Base-by-base conservation (phyloP, 129 eudicot species). In the Deinandra increscens region DNA sequence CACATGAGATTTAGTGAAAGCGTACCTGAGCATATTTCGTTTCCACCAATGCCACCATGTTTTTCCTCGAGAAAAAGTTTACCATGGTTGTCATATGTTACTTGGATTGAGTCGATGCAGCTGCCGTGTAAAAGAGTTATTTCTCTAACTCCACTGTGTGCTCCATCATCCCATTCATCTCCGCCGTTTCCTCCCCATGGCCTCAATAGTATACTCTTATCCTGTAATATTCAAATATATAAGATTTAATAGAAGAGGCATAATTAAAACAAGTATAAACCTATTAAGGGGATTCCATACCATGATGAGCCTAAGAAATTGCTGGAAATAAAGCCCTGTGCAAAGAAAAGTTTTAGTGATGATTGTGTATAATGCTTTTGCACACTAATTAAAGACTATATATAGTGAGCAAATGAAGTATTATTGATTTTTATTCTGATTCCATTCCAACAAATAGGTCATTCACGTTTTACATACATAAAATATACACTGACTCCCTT, bases 101-200 rank as follows among this genome's bases (percentile, higher is more conserved):
- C 78, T 1, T 33, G 66, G 14, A 84, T 84, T 1, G 97, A 84
- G 80, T 90, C 84, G 6, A 90, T 86, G 70, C 91, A 84, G n/a
- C 67, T 72, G 15, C 60, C 70, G 33, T 86, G 82, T 13, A 70
- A 80, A 9, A 90, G 77, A 8, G 66, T 72, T 67, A 90, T 84
- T 68, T 87, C 97, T 76, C 89, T 71, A 3, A 90, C 76, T 10
- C 95, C 95, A 43, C 33, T 54, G 68, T 72, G 80, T 49, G 69
- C 59, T 12, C 87, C 86, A 50, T 82, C 90, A 56, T 86, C 88
- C 93, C 93, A 87, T 18, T 74, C 10, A 26, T 26, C n/a, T 45
- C 95, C 91, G 8, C 95, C 91, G 8, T 64, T 62, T 41, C 97
- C 95, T 53, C 97, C 97, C 85, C 88, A 87, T 45, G 91, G 83